Conservation (phyloP, 2,329 filamentous ascomycete genomes). For the Tolypocladium sp. region DNA sequence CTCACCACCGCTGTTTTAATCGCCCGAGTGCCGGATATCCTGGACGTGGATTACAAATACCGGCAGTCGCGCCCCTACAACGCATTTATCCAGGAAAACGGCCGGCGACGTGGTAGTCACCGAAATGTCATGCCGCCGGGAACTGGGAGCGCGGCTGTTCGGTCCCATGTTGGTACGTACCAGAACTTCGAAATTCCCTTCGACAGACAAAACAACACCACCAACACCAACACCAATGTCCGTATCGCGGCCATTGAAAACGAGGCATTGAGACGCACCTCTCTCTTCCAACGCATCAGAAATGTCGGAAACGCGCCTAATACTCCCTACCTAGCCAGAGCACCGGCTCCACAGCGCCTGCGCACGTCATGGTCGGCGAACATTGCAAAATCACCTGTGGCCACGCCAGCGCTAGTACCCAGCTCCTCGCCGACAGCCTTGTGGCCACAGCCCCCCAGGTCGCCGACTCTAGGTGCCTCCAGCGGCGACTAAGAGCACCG, state of each 20-base stretch:
- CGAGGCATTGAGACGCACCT: neutral
- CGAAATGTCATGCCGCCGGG: neutral
- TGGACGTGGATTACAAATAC: neutral
- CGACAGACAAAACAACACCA: too few species aligned
- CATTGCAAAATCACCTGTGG: constrained; percentile 1
- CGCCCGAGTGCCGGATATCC: too few species aligned
- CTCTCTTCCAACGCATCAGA: neutral
- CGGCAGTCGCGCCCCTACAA: neutral
- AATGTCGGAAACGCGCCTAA: neutral
- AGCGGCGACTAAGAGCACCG: neutral
- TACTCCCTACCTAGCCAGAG: too few species aligned
- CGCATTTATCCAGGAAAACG: neutral
- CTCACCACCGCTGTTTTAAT: neutral
- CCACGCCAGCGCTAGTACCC: neutral
- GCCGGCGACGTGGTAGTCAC: neutral
- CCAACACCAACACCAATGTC: neutral
- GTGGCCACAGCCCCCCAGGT: neutral
- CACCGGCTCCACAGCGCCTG: neutral
- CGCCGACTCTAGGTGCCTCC: neutral
- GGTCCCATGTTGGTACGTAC: neutral
- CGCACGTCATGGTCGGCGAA: constrained; percentile 2
- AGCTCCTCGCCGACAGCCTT: neutral
- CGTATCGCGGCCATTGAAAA: neutral
- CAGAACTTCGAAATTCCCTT: neutral
- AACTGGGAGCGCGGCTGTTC: neutral